Percentiles rank a stretch among this genome's conserved stretches.
Evolutionary conservation across 257 asterid species (phyloP).

Genomic region (Capsicum rhomboideum): DNA sequence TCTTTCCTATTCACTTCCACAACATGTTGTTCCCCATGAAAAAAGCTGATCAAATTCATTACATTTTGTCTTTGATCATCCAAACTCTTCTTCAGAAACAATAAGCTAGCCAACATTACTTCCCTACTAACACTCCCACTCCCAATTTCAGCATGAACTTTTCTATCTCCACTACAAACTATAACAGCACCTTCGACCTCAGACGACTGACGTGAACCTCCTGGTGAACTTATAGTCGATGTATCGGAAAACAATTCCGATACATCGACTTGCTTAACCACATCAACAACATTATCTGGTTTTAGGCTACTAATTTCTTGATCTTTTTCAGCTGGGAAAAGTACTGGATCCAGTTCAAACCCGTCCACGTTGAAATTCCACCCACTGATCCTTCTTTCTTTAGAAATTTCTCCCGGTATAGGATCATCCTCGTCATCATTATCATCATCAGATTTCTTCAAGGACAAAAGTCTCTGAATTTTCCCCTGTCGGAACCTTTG

Average conservation of each 20-base stretch:
- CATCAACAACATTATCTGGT: slow-evolving; percentile 20
- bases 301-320: slow-evolving; percentile 2
- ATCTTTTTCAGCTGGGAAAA: slow-evolving; percentile 29
- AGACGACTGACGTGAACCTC: background rate
- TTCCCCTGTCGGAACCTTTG: slow-evolving; percentile 32
- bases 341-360: slow-evolving; percentile 60
- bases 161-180: background rate
- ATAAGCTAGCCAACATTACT: slow-evolving; percentile 29
- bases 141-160: background rate
- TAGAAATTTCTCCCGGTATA: slow-evolving; percentile 14
- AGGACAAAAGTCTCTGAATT: background rate
- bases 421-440: slow-evolving; percentile 14
- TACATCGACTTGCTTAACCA: slow-evolving; percentile 28
- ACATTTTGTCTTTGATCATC: slow-evolving; percentile 49
- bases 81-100: slow-evolving; percentile 43
- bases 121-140: slow-evolving; percentile 11
- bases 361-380: slow-evolving; percentile 79
- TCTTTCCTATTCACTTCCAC: slow-evolving; percentile 36
- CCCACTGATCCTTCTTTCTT: slow-evolving; percentile 71
- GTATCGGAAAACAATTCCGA: slow-evolving; percentile 5
- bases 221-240: slow-evolving; percentile 10
- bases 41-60: slow-evolving; percentile 27
- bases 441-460: slow-evolving; percentile 12
- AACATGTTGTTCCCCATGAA: slow-evolving; percentile 19
- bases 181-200: background rate